Percentiles rank a stretch among this genome's conserved stretches.
Evolutionary conservation across 2,329 filamentous ascomycete genomes (phyloP).

Genomic region (Colletotrichum noveboracense): DNA sequence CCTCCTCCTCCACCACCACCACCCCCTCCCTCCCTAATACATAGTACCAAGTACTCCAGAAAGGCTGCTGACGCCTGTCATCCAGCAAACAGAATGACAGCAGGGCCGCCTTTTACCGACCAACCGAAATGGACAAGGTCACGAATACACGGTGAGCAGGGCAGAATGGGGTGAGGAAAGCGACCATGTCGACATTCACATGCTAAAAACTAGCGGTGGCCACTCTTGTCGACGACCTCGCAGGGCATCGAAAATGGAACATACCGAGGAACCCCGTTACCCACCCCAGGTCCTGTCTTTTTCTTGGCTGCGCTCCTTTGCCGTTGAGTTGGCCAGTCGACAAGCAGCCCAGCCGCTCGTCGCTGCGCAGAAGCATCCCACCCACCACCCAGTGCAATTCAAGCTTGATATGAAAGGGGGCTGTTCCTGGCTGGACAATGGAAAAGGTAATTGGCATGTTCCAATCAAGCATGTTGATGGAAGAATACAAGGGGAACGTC

Average conservation of each 20-base stretch:
- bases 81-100: not conserved
- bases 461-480: not conserved
- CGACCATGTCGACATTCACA: slow-evolving; percentile 13
- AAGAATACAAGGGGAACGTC: not conserved
- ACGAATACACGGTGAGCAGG: not conserved
- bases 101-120: slow-evolving; percentile 4
- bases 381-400: not conserved
- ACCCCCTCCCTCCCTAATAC: not conserved
- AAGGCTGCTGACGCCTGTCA: not conserved
- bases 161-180: not conserved
- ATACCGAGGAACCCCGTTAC: slow-evolving; percentile 11
- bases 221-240: not conserved
- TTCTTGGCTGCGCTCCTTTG: slow-evolving; percentile 3
- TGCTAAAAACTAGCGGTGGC: slow-evolving; percentile 17
- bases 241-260: not conserved
- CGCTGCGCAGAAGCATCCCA: not conserved
- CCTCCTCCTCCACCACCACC: not conserved
- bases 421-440: not conserved
- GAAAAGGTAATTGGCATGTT: not conserved
- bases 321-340: not conserved
- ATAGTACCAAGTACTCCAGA: not conserved
- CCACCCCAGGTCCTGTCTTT: not conserved
- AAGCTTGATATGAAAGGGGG: not conserved
- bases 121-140: slow-evolving; percentile 10
- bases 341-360: not conserved